A percentile compares a stretch with the other conserved stretches of the same genome.
phyloP scores from a whole-genome alignment of 2,329 filamentous ascomycete species.

The Pseudofabraea citricarpa region DNA sequence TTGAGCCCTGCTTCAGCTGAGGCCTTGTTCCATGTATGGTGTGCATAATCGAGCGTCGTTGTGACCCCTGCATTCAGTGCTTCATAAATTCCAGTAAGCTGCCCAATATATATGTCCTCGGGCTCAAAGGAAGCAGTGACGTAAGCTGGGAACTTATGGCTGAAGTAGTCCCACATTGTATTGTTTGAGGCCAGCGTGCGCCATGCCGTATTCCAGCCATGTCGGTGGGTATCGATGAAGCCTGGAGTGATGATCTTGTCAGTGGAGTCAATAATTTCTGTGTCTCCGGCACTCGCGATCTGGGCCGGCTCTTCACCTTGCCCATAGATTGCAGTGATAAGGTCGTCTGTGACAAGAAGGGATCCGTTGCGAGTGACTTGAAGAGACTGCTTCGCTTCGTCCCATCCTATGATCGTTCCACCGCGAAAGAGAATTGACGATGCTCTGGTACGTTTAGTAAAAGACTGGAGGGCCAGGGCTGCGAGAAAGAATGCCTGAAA shows the following conservation, averaged over 20 bases:
- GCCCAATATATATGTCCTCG: slow-evolving; percentile 40
- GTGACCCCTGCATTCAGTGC: slow-evolving; percentile 36
- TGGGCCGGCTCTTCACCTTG: slow-evolving; percentile 7
- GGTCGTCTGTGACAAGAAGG: slow-evolving; percentile 17
- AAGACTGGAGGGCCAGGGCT: no score
- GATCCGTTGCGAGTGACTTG: slow-evolving; percentile 25
- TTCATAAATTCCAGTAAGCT: slow-evolving; percentile 33
- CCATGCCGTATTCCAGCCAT: slow-evolving; percentile 25
- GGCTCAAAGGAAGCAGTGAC: slow-evolving; percentile 1
- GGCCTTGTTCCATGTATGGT: slow-evolving; percentile 24
- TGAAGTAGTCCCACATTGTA: slow-evolving; percentile 36
- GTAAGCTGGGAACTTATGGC: slow-evolving; percentile 23
- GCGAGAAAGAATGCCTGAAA: no score
- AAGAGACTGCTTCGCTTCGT: slow-evolving; percentile 24
- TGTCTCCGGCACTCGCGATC: slow-evolving; percentile 12
- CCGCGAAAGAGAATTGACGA: slow-evolving; percentile 26
- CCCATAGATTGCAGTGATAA: slow-evolving; percentile 25
- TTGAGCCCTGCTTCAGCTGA: slow-evolving; percentile 38
- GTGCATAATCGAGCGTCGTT: slow-evolving; percentile 31
- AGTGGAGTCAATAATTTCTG: slow-evolving; percentile 29
- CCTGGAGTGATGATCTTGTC: slow-evolving; percentile 29
- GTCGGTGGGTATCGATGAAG: slow-evolving; percentile 32
- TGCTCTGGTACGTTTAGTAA: no score
- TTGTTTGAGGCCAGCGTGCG: slow-evolving; percentile 32
- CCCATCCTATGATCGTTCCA: slow-evolving; percentile 30